phyloP scores from a whole-genome alignment of 306 rosid genomes.

The Vigna mungo region DNA sequence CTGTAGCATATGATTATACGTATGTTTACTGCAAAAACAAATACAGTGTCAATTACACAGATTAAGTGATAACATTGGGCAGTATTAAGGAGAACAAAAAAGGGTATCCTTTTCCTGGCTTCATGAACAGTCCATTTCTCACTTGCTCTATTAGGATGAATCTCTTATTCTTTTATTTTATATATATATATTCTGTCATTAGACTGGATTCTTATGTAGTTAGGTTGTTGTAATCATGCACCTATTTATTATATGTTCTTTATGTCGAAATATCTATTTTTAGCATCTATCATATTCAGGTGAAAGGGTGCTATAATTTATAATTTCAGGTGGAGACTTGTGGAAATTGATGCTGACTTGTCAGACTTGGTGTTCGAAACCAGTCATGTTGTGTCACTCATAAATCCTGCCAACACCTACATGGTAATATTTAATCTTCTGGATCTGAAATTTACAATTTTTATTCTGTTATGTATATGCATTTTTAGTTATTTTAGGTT shows the following conservation, averaged over 20 bases:
- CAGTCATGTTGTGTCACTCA: conserved; percentile 82
- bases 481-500: conserved; percentile 34
- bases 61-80: too few species aligned
- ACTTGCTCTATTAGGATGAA: neutral
- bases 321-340: conserved; percentile 83
- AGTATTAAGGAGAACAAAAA: too few species aligned
- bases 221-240: conserved; percentile 14
- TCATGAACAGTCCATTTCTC: conserved; percentile 10
- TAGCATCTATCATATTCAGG: conserved; percentile 38
- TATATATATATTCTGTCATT: neutral
- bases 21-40: neutral
- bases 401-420: conserved; percentile 90
- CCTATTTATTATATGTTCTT: neutral
- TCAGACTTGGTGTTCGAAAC: conserved; percentile 73
- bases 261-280: neutral
- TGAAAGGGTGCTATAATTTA: conserved; percentile 37
- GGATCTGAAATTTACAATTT: conserved; percentile 19
- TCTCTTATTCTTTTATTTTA: neutral
- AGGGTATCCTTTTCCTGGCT: too few species aligned
- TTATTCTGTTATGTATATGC: conserved; percentile 15
- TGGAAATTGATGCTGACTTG: conserved; percentile 82
- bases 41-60: neutral
- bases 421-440: conserved; percentile 66
- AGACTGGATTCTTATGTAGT: conserved; percentile 12
- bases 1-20: neutral